These are phyloP conservation scores for Entophlyctis luteolus DNA, from an alignment of 192 early-diverging fungal species.

Conservation along the genomic window DNA sequence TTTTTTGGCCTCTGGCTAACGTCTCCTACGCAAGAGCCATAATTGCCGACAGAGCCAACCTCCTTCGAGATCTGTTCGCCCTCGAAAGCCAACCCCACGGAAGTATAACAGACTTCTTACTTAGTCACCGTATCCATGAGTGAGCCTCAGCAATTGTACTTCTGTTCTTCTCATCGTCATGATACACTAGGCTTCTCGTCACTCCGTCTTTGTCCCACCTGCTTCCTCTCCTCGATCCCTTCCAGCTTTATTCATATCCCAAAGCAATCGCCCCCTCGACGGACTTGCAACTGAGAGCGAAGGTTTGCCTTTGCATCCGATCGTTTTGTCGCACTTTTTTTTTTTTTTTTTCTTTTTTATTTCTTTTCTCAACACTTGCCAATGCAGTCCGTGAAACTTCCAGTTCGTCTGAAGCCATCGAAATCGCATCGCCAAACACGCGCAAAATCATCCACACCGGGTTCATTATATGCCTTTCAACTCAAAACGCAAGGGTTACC, in stretches of 20 bases:
- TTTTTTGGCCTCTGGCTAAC: too few relatives aligned
- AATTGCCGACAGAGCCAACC: background rate
- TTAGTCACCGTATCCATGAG: slow-evolving; percentile 9
- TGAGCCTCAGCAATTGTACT: background rate
- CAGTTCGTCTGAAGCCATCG: background rate
- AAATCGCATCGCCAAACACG: background rate
- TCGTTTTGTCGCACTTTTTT: background rate
- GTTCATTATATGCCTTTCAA: slow-evolving; percentile 50
- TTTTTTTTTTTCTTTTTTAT: background rate
- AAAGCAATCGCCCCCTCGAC: background rate
- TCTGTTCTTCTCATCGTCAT: background rate
- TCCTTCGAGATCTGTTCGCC: background rate
- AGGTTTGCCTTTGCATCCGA: background rate
- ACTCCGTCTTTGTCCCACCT: background rate
- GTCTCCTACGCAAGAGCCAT: background rate
- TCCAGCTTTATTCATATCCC: slow-evolving; percentile 1
- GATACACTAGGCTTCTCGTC: background rate
- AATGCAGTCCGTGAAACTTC: background rate
- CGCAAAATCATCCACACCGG: background rate
- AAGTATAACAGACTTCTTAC: background rate
- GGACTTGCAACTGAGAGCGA: background rate
- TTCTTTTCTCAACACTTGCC: background rate
- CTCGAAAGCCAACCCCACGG: background rate
- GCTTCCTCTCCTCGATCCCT: background rate
- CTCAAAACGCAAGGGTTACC: slow-evolving; percentile 55